These are phyloP conservation scores for Clitoria ternatea DNA, from an alignment of 306 rosid genomes.

Conservation along the genomic window DNA sequence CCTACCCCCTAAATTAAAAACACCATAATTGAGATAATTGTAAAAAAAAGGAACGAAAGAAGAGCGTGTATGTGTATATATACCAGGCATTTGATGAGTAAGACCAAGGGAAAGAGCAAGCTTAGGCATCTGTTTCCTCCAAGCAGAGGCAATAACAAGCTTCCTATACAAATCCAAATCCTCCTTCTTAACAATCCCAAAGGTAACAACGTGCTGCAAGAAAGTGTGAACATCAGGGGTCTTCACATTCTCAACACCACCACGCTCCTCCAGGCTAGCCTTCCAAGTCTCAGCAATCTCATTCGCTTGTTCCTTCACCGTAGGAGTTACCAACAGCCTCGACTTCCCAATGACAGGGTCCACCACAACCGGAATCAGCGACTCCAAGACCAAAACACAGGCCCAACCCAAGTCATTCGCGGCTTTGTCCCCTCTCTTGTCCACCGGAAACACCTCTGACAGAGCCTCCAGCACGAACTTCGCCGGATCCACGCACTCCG, in stretches of 20 bases:
- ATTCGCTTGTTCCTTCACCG: slow-evolving; percentile 61
- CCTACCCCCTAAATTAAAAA: too few relatives aligned
- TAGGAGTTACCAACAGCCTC: slow-evolving; percentile 79
- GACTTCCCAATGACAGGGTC: slow-evolving; percentile 85
- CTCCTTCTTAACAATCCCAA: slow-evolving; percentile 72
- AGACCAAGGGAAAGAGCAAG: slow-evolving; percentile 94
- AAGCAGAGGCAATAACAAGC: slow-evolving; percentile 90
- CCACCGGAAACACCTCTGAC: slow-evolving; percentile 90
- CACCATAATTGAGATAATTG: too few relatives aligned
- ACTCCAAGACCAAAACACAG: slow-evolving; percentile 81
- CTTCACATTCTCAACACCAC: slow-evolving; percentile 85
- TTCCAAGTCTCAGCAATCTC: slow-evolving; percentile 92
- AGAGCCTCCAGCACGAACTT: slow-evolving; percentile 82
- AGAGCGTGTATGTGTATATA: too few relatives aligned
- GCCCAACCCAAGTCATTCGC: slow-evolving; percentile 94
- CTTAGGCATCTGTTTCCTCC: slow-evolving; percentile 99
- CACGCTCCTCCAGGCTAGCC: slow-evolving; percentile 82
- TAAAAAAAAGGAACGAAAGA: too few relatives aligned
- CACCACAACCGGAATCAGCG: slow-evolving; percentile 71
- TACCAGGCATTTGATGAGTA: slow-evolving; percentile 88
- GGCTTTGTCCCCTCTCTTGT: slow-evolving; percentile 59
- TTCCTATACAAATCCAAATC: slow-evolving; percentile 73
- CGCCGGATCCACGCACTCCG: slow-evolving; percentile 86
- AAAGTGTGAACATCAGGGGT: slow-evolving; percentile 94
- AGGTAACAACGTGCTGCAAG: slow-evolving; percentile 95